Evolutionary conservation across 192 early-diverging fungal genomes (phyloP), one percentile per base, ranked within the genome.

Genomic region (Diversispora epigaea): DNA sequence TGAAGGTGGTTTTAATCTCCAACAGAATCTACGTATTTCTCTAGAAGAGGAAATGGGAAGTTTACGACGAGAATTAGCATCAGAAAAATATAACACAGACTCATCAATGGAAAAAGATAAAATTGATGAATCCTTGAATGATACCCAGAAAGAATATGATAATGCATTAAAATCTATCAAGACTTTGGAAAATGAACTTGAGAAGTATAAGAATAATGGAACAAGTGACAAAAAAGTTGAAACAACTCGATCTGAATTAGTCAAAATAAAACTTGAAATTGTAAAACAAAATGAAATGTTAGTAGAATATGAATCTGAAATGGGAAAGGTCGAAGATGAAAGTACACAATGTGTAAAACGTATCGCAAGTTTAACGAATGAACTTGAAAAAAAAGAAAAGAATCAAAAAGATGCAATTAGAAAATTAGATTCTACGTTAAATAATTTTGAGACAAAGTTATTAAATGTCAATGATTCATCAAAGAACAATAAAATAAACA

Each of bases 211-310:
- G 32, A 39, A 32, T n/a, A 39, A 39, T 67, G 65, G 65, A 14
- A 41, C 17, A 32, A 67, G 43, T 67, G 65, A 67, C 44, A 21
- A 32, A 45, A 47, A 67, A 7, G 44, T 11, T 54, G 50, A 11
- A 54, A 54, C 65, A 10, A 41, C 14, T 10, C 10, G 65, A 47
- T 9, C 17, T 45, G 43, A 67, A 67, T 47, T 67, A 41, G 32
- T 46, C 21, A 67, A 47, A 17, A 1, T 41, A 46, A 67, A 39
- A 67, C 44, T 46, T 40, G 43, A 67, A 19, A n/a, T 67, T 25
- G 39, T 32, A 40, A 15, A 10, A 43, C 65, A 67, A 67, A 67
- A 67, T 47, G 65, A 67, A 44, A 46, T 45, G 6, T 4, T 67
- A 39, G 15, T 46, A 5, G 39, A 43, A 5, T 39, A 12, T 41